phyloP scores from a whole-genome alignment of 2,329 filamentous ascomycete genomes.

The Penicillium sp. region DNA sequence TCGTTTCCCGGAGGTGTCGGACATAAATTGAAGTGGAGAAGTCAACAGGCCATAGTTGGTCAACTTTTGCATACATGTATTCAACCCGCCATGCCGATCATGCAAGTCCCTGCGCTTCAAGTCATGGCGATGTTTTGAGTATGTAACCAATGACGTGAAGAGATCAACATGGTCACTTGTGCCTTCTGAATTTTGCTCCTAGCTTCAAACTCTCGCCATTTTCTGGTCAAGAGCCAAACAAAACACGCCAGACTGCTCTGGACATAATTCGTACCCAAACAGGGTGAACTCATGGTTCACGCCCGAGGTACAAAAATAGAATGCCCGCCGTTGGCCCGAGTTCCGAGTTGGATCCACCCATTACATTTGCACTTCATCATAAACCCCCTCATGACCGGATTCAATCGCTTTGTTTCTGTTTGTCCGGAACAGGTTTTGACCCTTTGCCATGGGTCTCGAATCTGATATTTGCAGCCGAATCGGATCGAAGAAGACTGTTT shows the following conservation, averaged over 20 bases:
- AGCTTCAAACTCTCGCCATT: neutral
- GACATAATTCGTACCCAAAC: conserved; percentile 4
- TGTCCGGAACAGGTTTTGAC: conserved; percentile 1
- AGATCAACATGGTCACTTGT: neutral
- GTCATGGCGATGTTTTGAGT: neutral
- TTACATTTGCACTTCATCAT: conserved; percentile 7
- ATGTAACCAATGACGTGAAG: neutral
- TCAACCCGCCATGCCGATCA: neutral
- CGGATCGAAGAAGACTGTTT: neutral
- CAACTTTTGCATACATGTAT: neutral
- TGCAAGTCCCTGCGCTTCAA: neutral
- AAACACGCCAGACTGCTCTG: neutral
- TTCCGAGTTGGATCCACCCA: neutral
- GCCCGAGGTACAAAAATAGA: conserved; percentile 5
- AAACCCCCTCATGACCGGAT: neutral
- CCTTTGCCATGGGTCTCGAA: neutral
- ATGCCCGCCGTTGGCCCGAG: conserved; percentile 1
- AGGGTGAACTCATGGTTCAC: neutral
- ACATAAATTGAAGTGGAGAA: neutral
- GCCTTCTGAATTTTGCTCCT: neutral
- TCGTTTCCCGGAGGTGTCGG: too few relatives aligned
- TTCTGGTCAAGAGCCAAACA: neutral
- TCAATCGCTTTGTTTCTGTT: neutral
- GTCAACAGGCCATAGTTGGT: neutral
- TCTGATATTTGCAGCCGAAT: neutral